phyloP scores from a whole-genome alignment of 257 asterid genomes.

The Oldenlandia corymbosa region DNA sequence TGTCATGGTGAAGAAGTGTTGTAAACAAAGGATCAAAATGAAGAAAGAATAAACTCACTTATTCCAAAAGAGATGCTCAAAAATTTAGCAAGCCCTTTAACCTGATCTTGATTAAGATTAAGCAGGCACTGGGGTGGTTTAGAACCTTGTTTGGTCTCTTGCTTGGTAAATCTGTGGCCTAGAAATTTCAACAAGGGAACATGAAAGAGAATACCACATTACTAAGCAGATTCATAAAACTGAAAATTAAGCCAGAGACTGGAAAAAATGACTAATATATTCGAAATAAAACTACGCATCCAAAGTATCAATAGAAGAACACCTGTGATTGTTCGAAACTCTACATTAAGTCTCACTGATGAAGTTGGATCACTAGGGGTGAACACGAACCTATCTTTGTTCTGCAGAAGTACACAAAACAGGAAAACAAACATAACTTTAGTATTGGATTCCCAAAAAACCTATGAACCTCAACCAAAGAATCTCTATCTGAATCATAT shows the following conservation, averaged over 20 bases:
- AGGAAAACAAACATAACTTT: neutral
- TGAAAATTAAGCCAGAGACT: neutral
- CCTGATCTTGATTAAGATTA: constrained; percentile 71
- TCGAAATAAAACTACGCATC: neutral
- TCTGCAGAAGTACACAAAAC: constrained; percentile 37
- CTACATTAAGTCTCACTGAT: constrained; percentile 66
- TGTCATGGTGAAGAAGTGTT: constrained; percentile 30
- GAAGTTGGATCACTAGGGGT: constrained; percentile 66
- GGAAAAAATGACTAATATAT: neutral
- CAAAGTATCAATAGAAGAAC: constrained; percentile 13
- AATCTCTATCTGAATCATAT: neutral
- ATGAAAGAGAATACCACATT: constrained; percentile 3
- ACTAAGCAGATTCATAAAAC: constrained; percentile 11
- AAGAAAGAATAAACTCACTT: constrained; percentile 8
- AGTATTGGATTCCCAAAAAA: constrained; percentile 6
- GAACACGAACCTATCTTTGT: constrained; percentile 50
- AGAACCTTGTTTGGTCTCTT: constrained; percentile 65
- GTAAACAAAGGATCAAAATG: constrained; percentile 12
- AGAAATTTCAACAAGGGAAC: constrained; percentile 11
- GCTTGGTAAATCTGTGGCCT: constrained; percentile 82
- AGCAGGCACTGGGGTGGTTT: constrained; percentile 71
- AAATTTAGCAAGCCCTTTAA: constrained; percentile 17
- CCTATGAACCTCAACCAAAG: neutral
- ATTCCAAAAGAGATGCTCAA: neutral
- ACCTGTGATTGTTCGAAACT: constrained; percentile 76